Base-by-base conservation (phyloP, 495 filamentous ascomycete genomes). In the Neurospora sp. region DNA sequence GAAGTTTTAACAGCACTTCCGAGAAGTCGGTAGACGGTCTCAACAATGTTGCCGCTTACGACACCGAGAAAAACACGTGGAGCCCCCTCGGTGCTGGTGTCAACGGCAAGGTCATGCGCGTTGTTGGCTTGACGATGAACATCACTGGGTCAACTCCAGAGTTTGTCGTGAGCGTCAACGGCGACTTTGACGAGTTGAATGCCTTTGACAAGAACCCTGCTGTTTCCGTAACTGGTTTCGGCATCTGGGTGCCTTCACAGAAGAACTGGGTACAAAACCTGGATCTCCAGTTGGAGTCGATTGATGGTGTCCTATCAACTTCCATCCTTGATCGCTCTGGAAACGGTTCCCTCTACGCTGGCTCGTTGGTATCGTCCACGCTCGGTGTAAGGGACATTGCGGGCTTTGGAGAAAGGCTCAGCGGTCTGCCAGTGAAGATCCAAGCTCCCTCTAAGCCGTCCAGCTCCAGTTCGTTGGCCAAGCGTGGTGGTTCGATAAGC, bases 231-330 rank as follows among this genome's bases (percentile, higher is more conserved):
- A 79, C 87, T 69, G 93, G 94, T 1, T 94, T 98, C 78, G 96
- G 92, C 38, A 84, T 98, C 34, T 99, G 96, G 96, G 91, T 98
- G n/a, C 93, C 94, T 28, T 96, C 94, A 6, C 87, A 86, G 69
- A 88, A 89, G 48, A 93, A 96, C 78, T 99, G 96, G 96, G 83
- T 98, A 31, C 89, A 93, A 80, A 95, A 94, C 75, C 83, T 98
- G 48, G 83, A 93, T 66, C 79, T 89, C 48, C 82, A 86, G n/a
- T 85, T 89, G 69, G 88, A 92, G 73, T 82, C 87, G 19, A 88
- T 96, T 74, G 82, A 84, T 71, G 96, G 96, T 21, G 79, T 90
- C 48, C 84, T 99, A 42, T 91, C 90, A 4, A 86, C 93, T 13
- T 86, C 88, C 37, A 74, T 84, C 13, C 85, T 91, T 39, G 83